Base-by-base conservation (phyloP, 192 early-diverging fungal genomes). In the Podochytrium sp. region DNA sequence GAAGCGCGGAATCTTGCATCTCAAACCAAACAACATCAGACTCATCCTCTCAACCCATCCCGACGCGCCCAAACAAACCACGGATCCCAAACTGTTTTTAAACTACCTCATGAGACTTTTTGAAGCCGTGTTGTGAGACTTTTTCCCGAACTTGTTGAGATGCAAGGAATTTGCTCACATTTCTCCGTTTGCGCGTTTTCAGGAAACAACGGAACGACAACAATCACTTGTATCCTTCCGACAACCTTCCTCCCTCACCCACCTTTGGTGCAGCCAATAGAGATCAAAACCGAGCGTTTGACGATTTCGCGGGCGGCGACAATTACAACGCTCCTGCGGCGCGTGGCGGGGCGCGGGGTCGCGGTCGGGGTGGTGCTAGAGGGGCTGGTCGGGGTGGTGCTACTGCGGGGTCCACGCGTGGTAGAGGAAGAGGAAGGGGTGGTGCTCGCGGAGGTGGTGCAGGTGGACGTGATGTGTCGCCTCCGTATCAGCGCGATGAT, bases 1-100 rank as follows among this genome's bases (percentile, higher is more conserved):
- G 10, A 69, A 69, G 52, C 66, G 66, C 20, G 66, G 66, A 55
- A 37, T 56, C 12, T 33, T 69, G n/a, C 66, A 69, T 34, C 20
- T 69, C 23, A 23, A 37, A 32, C 6, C 51, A 23, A 7, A 16
- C n/a, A 56, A 55, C 35, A 37, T 55, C 20, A n/a, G n/a, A n/a
- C 30, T 16, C 16, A 7, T 65, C 64, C 38, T 49, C 20, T 49
- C 64, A 42, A 23, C 41, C 38, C 27, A 30, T 23, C 29, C 66
- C n/a, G n/a, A n/a, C n/a, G n/a, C n/a, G n/a, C n/a, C n/a, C n/a
- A n/a, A n/a, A 5, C 42, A 10, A 52, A n/a, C 20, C 10, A 52
- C 32, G 7, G 51, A 55, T 39, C 51, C 49, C 20, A 16, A 56
- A 32, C 30, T 35, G 37, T 55, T 69, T 47, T 20, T 65, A n/a